Conservation (phyloP, 2,329 filamentous ascomycete genomes). For the Amauroascus niger region DNA sequence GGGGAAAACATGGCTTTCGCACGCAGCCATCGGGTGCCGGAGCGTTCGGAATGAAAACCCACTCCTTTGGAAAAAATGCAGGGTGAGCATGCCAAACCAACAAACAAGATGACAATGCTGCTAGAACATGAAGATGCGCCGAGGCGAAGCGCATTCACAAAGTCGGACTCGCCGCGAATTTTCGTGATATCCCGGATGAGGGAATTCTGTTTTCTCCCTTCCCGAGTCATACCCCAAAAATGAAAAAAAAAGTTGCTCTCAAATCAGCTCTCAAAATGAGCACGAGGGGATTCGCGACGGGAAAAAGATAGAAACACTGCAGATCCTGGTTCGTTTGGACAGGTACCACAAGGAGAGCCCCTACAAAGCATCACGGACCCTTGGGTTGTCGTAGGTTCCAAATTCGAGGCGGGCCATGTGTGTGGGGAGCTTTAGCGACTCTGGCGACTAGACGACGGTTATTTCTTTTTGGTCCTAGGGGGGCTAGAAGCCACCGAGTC, state of each 20-base stretch:
- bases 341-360: not conserved
- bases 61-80: not conserved
- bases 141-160: not conserved
- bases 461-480: too few species aligned
- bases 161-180: not conserved
- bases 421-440: too few species aligned
- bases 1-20: too few species aligned
- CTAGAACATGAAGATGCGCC: not conserved
- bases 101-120: not conserved
- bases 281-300: slow-evolving; percentile 5
- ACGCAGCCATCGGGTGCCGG: too few species aligned
- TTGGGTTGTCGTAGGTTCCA: not conserved
- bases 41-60: not conserved
- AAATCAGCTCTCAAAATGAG: not conserved
- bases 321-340: not conserved
- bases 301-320: not conserved
- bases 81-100: not conserved
- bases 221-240: not conserved
- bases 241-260: not conserved
- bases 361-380: not conserved
- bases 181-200: not conserved
- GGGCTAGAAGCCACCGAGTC: not conserved
- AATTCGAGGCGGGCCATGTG: too few species aligned
- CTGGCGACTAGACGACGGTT: too few species aligned
- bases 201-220: not conserved